A percentile compares a stretch with the other conserved stretches of the same genome.
Evolutionary conservation across 176 grass and related monocot species (phyloP).

Genomic region (Bromus sterilis): DNA sequence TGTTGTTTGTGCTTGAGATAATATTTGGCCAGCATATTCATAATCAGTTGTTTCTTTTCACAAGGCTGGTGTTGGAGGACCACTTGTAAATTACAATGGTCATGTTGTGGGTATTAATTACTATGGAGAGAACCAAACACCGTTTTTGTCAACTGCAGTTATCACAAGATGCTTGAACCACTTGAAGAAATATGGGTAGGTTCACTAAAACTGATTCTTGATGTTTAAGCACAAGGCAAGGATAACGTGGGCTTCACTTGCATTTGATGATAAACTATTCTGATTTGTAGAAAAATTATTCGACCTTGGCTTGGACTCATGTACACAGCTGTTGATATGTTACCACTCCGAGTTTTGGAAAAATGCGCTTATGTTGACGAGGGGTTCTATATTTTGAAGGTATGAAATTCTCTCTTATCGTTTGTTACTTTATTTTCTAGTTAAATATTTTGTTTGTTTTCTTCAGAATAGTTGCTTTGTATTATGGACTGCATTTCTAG

Average conservation of each 20-base stretch:
- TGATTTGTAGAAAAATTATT: background rate
- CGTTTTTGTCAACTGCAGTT: background rate
- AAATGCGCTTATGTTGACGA: background rate
- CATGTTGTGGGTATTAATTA: background rate
- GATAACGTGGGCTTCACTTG: background rate
- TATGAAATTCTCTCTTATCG: background rate
- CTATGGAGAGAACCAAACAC: background rate
- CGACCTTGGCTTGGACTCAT: background rate
- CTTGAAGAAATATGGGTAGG: background rate
- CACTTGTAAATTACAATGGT: background rate
- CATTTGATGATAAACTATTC: background rate
- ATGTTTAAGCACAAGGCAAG: background rate
- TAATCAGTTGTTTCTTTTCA: background rate
- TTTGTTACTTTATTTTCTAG: background rate
- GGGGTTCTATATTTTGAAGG: background rate
- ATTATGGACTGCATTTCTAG: background rate
- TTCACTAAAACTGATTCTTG: background rate
- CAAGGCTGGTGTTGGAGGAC: background rate
- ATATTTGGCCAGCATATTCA: background rate
- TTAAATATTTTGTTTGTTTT: background rate
- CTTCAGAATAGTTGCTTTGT: background rate
- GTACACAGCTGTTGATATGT: background rate
- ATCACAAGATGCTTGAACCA: background rate
- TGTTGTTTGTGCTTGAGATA: background rate
- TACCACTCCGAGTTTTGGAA: background rate